Evolutionary conservation across 768 basidiomycete genomes (phyloP).

Genomic region (Hebeloma cylindrosporum): DNA sequence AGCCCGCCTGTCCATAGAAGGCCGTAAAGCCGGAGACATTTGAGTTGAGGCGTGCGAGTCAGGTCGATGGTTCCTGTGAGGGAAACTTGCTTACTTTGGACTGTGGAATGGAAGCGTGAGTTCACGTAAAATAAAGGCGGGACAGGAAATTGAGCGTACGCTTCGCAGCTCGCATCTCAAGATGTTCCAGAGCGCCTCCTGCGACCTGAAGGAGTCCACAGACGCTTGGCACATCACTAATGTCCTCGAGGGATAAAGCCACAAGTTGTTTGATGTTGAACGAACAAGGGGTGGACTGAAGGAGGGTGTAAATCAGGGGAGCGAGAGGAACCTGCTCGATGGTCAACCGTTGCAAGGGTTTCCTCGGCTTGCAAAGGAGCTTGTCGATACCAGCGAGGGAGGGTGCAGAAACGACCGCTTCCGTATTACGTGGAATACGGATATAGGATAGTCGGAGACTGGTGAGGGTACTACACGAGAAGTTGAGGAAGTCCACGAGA

Average conservation of each 20-base stretch:
- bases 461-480: no score
- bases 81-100: background rate
- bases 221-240: slow-evolving; percentile 14
- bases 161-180: slow-evolving; percentile 7
- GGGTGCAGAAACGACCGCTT: no score
- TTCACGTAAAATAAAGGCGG: no score
- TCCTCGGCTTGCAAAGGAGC: no score
- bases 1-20: slow-evolving; percentile 15
- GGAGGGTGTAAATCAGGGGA: no score
- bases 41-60: slow-evolving; percentile 9
- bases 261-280: slow-evolving; percentile 13
- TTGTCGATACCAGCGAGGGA: no score
- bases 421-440: no score
- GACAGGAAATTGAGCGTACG: background rate
- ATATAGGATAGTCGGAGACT: no score
- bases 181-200: slow-evolving; percentile 11
- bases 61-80: background rate
- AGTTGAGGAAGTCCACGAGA: no score
- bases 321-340: slow-evolving; percentile 1
- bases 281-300: slow-evolving; percentile 6
- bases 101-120: background rate
- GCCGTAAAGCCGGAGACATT: slow-evolving; percentile 14
- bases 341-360: slow-evolving; percentile 1
- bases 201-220: slow-evolving; percentile 14
- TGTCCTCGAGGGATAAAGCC: slow-evolving; percentile 14